Percentiles rank a stretch among this genome's conserved stretches.
Conservation (phyloP, 2,329 filamentous ascomycete genomes). For the Pseudogymnoascus sp. region DNA sequence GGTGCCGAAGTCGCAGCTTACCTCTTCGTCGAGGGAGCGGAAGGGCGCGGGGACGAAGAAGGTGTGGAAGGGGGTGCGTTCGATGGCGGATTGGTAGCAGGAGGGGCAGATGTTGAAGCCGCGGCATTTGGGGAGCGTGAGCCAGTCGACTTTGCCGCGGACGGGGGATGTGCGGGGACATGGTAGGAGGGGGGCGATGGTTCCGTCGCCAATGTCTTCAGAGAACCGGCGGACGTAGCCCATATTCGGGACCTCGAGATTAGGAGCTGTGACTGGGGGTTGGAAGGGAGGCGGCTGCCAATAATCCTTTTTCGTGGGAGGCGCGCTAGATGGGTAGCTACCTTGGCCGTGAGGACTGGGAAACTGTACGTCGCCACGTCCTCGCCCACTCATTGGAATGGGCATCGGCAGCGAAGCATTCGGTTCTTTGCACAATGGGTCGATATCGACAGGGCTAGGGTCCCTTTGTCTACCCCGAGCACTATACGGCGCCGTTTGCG, state of each 20-base stretch:
- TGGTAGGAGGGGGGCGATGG: conserved; percentile 47
- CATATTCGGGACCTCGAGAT: conserved; percentile 35
- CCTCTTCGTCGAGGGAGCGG: conserved; percentile 48
- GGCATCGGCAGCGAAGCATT: conserved; percentile 22
- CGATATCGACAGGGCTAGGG: not conserved
- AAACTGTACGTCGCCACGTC: not conserved
- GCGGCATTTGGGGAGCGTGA: conserved; percentile 62
- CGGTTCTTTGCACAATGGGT: not conserved
- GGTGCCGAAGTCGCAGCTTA: conserved; percentile 72
- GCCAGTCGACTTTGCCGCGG: conserved; percentile 67
- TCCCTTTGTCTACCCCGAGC: not conserved
- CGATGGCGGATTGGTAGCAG: conserved; percentile 67
- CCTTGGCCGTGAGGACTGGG: not conserved
- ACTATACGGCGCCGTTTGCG: conserved; percentile 9
- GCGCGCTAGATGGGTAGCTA: not conserved
- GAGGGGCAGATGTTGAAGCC: conserved; percentile 75
- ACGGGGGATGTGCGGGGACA: conserved; percentile 62
- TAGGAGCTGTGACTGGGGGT: conserved; percentile 27
- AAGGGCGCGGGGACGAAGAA: conserved; percentile 57
- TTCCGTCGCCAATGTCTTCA: conserved; percentile 41
- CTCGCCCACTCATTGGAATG: not conserved
- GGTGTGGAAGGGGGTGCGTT: conserved; percentile 57
- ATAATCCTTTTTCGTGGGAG: conserved; percentile 15
- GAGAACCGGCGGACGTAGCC: conserved; percentile 45
- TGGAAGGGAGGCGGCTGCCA: conserved; percentile 44